phyloP scores from a whole-genome alignment of 805 yeast species.

The Wickerhamiella azymoides region DNA sequence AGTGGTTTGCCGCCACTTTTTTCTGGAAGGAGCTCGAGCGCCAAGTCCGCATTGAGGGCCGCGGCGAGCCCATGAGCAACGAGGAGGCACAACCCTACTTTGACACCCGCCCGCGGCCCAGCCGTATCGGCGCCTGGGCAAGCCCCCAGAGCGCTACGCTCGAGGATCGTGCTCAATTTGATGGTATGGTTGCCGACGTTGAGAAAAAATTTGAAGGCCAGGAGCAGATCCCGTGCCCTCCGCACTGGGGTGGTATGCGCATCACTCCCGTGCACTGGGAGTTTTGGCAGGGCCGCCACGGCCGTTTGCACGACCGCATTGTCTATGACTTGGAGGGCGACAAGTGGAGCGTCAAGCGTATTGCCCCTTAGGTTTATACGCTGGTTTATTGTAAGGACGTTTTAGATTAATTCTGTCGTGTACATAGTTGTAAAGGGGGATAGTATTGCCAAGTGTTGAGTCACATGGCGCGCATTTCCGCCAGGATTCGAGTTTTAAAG shows the following conservation, averaged over 20 bases:
- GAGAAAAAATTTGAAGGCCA: conserved; percentile 45
- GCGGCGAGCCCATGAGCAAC: conserved; percentile 53
- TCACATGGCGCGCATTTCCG: too few species aligned
- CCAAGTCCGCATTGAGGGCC: conserved; percentile 87
- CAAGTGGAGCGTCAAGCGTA: conserved; percentile 52
- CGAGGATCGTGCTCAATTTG: conserved; percentile 46
- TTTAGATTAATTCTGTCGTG: too few species aligned
- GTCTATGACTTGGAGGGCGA: conserved; percentile 44
- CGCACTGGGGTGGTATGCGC: conserved; percentile 90
- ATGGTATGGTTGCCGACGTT: conserved; percentile 33
- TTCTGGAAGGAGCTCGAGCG: conserved; percentile 88
- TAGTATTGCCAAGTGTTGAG: too few species aligned
- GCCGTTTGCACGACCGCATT: conserved; percentile 82
- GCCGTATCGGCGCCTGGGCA: conserved; percentile 94
- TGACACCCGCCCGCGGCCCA: conserved; percentile 80
- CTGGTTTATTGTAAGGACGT: too few species aligned
- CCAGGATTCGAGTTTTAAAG: too few species aligned
- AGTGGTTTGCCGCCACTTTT: conserved; percentile 69
- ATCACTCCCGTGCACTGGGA: conserved; percentile 81
- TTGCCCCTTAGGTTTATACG: too few species aligned
- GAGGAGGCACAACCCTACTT: conserved; percentile 70
- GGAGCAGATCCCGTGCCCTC: conserved; percentile 75
- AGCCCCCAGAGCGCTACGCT: conserved; percentile 70
- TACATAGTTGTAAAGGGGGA: too few species aligned
- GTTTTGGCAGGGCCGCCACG: conserved; percentile 93